A percentile compares a stretch with the other conserved stretches of the same genome.
Evolutionary conservation across 257 asterid species (phyloP).

Genomic region (Gentiana dahurica): DNA sequence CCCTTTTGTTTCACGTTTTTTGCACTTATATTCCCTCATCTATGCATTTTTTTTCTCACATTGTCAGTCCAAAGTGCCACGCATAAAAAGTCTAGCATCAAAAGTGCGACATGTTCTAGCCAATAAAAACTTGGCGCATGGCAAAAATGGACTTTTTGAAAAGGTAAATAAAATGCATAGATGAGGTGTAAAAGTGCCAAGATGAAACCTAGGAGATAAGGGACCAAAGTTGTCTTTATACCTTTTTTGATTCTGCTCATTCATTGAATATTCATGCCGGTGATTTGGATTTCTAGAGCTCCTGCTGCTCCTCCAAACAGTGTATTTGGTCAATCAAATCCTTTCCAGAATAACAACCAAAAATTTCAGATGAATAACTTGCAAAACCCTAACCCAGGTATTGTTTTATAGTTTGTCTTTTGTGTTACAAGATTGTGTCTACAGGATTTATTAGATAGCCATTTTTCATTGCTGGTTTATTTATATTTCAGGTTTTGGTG

Average conservation of each 20-base stretch:
- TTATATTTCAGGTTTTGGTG: constrained; percentile 34
- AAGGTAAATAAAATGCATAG: too few relatives aligned
- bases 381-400: constrained; percentile 43
- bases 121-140: too few relatives aligned
- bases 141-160: too few relatives aligned
- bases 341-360: constrained; percentile 40
- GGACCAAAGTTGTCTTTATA: too few relatives aligned
- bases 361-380: constrained; percentile 28
- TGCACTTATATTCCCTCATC: not conserved
- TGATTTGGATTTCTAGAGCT: constrained; percentile 35
- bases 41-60: constrained; percentile 1
- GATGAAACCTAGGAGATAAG: too few relatives aligned
- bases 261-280: constrained; percentile 1
- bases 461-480: constrained; percentile 6
- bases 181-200: too few relatives aligned
- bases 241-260: too few relatives aligned
- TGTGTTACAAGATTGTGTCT: not conserved
- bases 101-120: too few relatives aligned
- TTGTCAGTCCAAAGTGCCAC: too few relatives aligned
- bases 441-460: constrained; percentile 3
- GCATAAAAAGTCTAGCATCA: too few relatives aligned
- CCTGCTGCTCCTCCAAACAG: constrained; percentile 44
- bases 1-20: too few relatives aligned
- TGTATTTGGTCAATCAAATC: constrained; percentile 50
- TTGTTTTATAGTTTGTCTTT: constrained; percentile 8